These are phyloP conservation scores for Thalassiosira pacifica DNA, from an alignment of 352 stramenopile species.

Conservation along the genomic window DNA sequence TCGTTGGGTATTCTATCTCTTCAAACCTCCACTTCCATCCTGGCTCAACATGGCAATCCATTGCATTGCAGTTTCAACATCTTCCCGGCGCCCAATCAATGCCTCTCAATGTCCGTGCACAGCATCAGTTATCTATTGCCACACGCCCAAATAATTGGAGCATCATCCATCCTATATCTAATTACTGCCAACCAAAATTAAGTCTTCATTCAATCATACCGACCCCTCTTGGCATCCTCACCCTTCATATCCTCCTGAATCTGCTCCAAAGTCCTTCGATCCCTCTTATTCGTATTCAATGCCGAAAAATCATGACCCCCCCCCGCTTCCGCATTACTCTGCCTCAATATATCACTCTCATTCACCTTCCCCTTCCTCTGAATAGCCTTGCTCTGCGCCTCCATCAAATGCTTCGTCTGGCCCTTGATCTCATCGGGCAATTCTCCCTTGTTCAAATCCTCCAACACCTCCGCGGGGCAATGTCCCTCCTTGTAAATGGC, in stretches of 20 bases:
- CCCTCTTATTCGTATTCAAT: slow-evolving; percentile 86
- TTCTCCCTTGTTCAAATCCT: slow-evolving; percentile 85
- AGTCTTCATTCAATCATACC: too few species aligned
- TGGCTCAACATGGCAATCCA: too few species aligned
- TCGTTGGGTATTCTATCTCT: too few species aligned
- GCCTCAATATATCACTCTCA: slow-evolving; percentile 45
- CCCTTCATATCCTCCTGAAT: slow-evolving; percentile 76
- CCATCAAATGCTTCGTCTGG: slow-evolving; percentile 64
- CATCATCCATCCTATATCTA: too few species aligned
- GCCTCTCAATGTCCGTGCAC: too few species aligned
- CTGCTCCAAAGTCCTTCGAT: slow-evolving; percentile 86
- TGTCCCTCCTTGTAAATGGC: slow-evolving; percentile 86
- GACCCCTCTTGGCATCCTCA: slow-evolving; percentile 52
- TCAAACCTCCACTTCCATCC: too few species aligned
- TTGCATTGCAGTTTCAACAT: too few species aligned
- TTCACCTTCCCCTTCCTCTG: slow-evolving; percentile 58
- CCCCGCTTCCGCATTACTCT: slow-evolving; percentile 42
- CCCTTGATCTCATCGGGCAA: slow-evolving; percentile 83
- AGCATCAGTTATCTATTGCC: too few species aligned
- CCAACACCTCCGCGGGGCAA: slow-evolving; percentile 78
- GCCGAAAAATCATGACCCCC: slow-evolving; percentile 57
- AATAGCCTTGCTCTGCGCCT: slow-evolving; percentile 58
- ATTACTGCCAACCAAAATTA: too few species aligned
- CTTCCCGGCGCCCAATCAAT: too few species aligned
- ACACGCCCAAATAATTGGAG: too few species aligned